Base-by-base conservation (phyloP, 345 rosid species). In the Luvunga scandens region DNA sequence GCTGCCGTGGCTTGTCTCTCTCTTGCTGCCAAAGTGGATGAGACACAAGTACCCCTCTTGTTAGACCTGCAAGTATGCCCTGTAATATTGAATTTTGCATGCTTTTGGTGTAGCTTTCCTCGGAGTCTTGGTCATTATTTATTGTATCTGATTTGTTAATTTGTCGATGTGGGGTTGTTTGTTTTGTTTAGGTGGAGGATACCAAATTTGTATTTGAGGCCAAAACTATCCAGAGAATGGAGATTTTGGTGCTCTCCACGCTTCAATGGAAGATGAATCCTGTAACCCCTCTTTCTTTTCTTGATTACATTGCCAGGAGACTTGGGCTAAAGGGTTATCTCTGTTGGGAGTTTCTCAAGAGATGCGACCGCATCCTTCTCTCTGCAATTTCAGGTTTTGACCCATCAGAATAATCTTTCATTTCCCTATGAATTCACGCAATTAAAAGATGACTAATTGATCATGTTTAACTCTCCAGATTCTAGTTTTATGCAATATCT, bases 221-320 rank as follows among this genome's bases (percentile, higher is more conserved):
- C 69, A 88, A 88, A 78, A 79, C 88, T 50, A 86, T 89, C 69
- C 89, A 88, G 82, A 88, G 81, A 70, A 92, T 88, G 97, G 97
- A 92, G 88, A 79, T 92, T 72, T 68, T 91, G 77, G 88, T 92
- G 61, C 90, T 92, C 25, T 88, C 97, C 9, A 75, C 93, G n/a
- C 97, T 92, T 14, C 72, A 81, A 60, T 92, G 97, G 97, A 87
- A 83, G 88, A 91, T 92, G 93, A 87, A 89, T 73, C 97, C 97
- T 13, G 88, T 92, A 10, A 91, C 93, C 66, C 88, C 94, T 38
- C 66, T 88, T 53, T 86, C 94, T 3, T 92, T 91, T 75, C 77
- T 92, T 50, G 93, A 92, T 82, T 83, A 85, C 80, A 77, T 92
- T 24, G 80, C 88, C 10, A 87, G 92, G 84, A 89, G 88, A 82